Evolutionary conservation across 306 rosid genomes (phyloP).

Genomic region (Aeschynomene evenia): DNA sequence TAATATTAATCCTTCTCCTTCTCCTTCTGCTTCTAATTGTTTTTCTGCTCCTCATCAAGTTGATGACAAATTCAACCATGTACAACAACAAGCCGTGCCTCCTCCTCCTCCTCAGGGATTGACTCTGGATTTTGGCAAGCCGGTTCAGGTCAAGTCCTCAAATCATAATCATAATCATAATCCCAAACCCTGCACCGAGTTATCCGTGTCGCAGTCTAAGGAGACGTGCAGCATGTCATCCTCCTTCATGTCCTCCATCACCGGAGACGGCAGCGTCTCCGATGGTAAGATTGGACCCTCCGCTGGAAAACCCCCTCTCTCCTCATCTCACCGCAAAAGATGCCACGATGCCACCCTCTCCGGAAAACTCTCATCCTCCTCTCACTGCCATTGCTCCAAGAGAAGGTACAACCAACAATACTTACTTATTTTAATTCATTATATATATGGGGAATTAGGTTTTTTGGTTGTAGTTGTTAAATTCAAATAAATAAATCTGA

Average conservation of each 20-base stretch:
- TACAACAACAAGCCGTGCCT: background rate
- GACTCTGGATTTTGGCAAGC: conserved; percentile 30
- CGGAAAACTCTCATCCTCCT: conserved; percentile 46
- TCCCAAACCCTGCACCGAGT: background rate
- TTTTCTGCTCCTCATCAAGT: background rate
- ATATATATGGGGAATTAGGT: background rate
- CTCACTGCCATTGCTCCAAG: conserved; percentile 75
- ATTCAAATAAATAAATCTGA: background rate
- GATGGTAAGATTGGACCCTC: conserved; percentile 52
- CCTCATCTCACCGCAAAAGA: conserved; percentile 52
- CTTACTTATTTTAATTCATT: no score
- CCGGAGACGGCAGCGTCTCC: conserved; percentile 82
- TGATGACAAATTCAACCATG: background rate
- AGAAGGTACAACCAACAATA: no score
- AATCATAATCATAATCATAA: background rate
- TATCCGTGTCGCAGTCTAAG: conserved; percentile 32
- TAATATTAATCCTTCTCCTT: no score
- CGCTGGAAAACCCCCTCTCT: conserved; percentile 66
- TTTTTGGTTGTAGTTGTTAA: background rate
- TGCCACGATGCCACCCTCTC: conserved; percentile 45
- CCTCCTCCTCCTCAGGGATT: background rate
- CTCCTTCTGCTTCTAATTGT: background rate
- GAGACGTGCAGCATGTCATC: conserved; percentile 40
- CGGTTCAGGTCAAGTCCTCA: background rate
- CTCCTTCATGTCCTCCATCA: conserved; percentile 61